Percentiles rank a stretch among this genome's conserved stretches.
Conservation (phyloP, 1,284 basidiomycete genomes). For the Microbotryum saponariae region DNA sequence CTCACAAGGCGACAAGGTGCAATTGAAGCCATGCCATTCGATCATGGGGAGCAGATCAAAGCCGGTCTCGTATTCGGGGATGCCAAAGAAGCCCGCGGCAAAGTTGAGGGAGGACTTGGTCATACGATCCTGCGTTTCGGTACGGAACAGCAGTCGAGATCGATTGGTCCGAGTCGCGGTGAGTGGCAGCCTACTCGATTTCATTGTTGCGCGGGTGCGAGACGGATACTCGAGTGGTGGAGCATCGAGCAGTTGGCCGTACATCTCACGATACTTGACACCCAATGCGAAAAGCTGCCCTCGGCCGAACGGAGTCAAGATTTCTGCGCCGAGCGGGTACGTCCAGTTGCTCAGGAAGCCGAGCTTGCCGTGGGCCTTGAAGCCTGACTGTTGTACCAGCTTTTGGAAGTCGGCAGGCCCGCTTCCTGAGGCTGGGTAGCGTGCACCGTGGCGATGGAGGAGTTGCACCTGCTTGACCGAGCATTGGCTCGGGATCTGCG, state of each 20-base stretch:
- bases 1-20: conserved; percentile 43
- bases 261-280: conserved; percentile 45
- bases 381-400: conserved; percentile 49
- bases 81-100: conserved; percentile 39
- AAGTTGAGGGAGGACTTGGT: conserved; percentile 46
- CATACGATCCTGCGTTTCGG: conserved; percentile 47
- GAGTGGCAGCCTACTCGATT: conserved; percentile 5
- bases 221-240: no score
- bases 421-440: conserved; percentile 60
- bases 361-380: conserved; percentile 45
- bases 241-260: not conserved
- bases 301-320: conserved; percentile 69
- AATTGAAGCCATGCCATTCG: conserved; percentile 40
- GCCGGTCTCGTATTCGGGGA: conserved; percentile 43
- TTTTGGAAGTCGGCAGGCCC: conserved; percentile 58
- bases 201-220: conserved; percentile 40
- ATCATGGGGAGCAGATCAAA: conserved; percentile 35
- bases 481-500: conserved; percentile 21
- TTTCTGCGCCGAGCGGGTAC: conserved; percentile 50
- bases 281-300: conserved; percentile 51
- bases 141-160: conserved; percentile 43
- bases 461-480: conserved; percentile 29
- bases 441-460: conserved; percentile 61
- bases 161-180: not conserved
- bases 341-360: conserved; percentile 62